A percentile compares a stretch with the other conserved stretches of the same genome.
phyloP scores from a whole-genome alignment of 768 basidiomycete genomes.

The Chalciporus sphaerocephalus region DNA sequence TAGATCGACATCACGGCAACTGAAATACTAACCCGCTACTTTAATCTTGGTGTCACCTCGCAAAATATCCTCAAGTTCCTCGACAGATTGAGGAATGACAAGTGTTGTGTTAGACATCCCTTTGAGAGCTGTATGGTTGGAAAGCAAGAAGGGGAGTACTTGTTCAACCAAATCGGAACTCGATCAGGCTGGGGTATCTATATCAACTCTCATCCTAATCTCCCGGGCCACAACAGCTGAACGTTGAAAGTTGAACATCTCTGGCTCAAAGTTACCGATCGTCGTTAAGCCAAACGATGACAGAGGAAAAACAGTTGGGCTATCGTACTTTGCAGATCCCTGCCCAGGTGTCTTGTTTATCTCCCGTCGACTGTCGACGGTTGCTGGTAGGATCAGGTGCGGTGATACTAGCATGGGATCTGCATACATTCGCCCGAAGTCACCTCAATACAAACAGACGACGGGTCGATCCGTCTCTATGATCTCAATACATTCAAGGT shows the following conservation, averaged over 20 bases:
- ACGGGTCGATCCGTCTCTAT: slow-evolving; percentile 69
- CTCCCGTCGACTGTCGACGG: slow-evolving; percentile 44
- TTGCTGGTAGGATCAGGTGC: slow-evolving; percentile 63
- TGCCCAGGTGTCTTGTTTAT: slow-evolving; percentile 50
- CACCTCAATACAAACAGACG: slow-evolving; percentile 39
- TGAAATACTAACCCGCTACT: slow-evolving; percentile 88
- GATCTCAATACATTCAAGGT: slow-evolving; percentile 56
- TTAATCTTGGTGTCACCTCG: slow-evolving; percentile 77
- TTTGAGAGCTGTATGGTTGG: background rate
- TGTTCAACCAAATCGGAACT: too few relatives aligned
- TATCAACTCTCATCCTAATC: too few relatives aligned
- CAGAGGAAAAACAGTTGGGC: slow-evolving; percentile 3
- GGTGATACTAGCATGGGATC: too few relatives aligned
- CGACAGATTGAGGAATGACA: slow-evolving; percentile 46
- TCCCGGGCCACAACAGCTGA: too few relatives aligned
- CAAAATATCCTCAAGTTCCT: slow-evolving; percentile 56
- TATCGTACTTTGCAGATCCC: slow-evolving; percentile 38
- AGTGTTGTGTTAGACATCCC: slow-evolving; percentile 24
- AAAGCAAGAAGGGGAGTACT: too few relatives aligned
- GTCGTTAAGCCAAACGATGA: too few relatives aligned
- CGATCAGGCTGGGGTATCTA: too few relatives aligned
- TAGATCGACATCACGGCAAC: slow-evolving; percentile 21
- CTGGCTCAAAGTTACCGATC: too few relatives aligned
- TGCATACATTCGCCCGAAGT: background rate
- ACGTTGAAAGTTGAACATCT: too few relatives aligned